phyloP scores from a whole-genome alignment of 768 basidiomycete genomes.

The Hemileccinum impolitum region DNA sequence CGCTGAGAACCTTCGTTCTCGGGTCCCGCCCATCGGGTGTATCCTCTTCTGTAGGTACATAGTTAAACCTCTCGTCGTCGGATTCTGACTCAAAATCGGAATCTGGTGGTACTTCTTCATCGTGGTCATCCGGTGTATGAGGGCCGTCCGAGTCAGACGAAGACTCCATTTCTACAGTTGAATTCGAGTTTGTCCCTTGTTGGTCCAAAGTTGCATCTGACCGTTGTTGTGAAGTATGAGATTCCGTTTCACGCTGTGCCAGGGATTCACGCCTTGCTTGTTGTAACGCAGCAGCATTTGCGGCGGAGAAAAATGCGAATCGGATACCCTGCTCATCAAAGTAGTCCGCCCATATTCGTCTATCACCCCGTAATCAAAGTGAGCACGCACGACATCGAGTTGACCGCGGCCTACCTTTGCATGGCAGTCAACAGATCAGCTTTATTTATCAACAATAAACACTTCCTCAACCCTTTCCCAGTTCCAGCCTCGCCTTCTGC shows the following conservation, averaged over 20 bases:
- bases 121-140: constrained; percentile 25
- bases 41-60: constrained; percentile 56
- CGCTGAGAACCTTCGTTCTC: constrained; percentile 75
- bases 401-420: constrained; percentile 64
- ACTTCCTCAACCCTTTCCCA: constrained; percentile 67
- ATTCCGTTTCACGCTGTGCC: constrained; percentile 23
- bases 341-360: constrained; percentile 87
- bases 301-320: constrained; percentile 93
- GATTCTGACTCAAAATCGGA: constrained; percentile 30
- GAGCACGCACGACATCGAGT: neutral
- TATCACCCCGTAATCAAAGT: constrained; percentile 38
- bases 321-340: constrained; percentile 71
- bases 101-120: constrained; percentile 29
- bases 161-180: constrained; percentile 19
- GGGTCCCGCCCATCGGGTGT: constrained; percentile 51
- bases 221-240: constrained; percentile 3
- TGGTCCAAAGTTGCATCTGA: neutral
- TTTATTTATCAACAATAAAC: constrained; percentile 90
- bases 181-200: neutral
- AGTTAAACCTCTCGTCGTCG: constrained; percentile 40
- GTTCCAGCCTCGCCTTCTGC: constrained; percentile 78
- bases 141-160: constrained; percentile 32
- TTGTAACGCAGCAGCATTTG: constrained; percentile 82
- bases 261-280: constrained; percentile 58
- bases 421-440: constrained; percentile 83